Evolutionary conservation across 257 asterid genomes (phyloP).

Genomic region (Leptodermis oblonga): DNA sequence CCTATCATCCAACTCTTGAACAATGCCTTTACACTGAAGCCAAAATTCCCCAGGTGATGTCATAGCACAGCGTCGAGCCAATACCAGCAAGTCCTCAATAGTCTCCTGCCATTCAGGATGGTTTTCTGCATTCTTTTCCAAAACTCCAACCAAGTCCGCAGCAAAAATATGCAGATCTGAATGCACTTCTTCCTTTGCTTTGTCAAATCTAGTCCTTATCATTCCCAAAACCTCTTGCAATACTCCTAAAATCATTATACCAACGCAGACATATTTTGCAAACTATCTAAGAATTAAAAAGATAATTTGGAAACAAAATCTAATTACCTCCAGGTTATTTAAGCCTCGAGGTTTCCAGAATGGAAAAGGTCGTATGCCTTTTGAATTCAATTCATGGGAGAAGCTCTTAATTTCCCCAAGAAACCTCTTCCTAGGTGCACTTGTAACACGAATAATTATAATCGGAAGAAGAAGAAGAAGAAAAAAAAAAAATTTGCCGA

Average conservation of each 20-base stretch:
- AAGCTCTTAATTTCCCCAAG: slow-evolving; percentile 96
- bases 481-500: too few species aligned
- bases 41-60: slow-evolving; percentile 92
- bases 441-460: slow-evolving; percentile 92
- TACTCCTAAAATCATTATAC: slow-evolving; percentile 20
- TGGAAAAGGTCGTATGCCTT: slow-evolving; percentile 98
- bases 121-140: slow-evolving; percentile 84
- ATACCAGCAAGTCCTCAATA: slow-evolving; percentile 85
- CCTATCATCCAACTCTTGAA: slow-evolving; percentile 93
- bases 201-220: slow-evolving; percentile 90
- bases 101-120: slow-evolving; percentile 98
- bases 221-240: slow-evolving; percentile 82
- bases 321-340: slow-evolving; percentile 86
- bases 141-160: slow-evolving; percentile 83
- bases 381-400: slow-evolving; percentile 94
- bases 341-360: slow-evolving; percentile 93
- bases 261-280: slow-evolving; percentile 22
- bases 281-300: slow-evolving; percentile 13
- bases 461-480: too few species aligned
- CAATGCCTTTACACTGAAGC: slow-evolving; percentile 99
- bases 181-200: slow-evolving; percentile 99
- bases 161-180: slow-evolving; percentile 94
- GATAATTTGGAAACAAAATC: slow-evolving; percentile 12
- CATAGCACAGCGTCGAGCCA: slow-evolving; percentile 96
- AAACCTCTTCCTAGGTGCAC: slow-evolving; percentile 96